A percentile compares a stretch with the other conserved stretches of the same genome.
Conservation (phyloP, 2,329 filamentous ascomycete species). For the Aspergillus texensis region DNA sequence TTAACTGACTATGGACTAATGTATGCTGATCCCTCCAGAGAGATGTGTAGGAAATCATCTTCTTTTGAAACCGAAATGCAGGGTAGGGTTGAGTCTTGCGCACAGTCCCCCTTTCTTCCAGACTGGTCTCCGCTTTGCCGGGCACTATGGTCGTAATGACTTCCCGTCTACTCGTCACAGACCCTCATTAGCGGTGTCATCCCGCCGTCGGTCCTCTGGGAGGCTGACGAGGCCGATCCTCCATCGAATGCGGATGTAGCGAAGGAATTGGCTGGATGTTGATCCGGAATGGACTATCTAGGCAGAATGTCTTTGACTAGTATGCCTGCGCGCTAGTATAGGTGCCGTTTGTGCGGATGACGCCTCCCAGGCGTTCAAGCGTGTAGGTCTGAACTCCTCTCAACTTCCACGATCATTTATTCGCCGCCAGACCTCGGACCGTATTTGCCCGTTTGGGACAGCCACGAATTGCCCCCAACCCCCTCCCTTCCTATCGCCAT, state of each 20-base stretch:
- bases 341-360: neutral
- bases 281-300: slow-evolving; percentile 3
- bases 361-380: neutral
- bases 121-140: slow-evolving; percentile 10
- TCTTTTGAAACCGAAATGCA: slow-evolving; percentile 11
- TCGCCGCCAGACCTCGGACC: slow-evolving; percentile 16
- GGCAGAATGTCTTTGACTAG: neutral
- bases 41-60: no score
- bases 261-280: neutral
- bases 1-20: neutral
- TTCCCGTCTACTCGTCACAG: slow-evolving; percentile 22
- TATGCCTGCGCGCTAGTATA: neutral
- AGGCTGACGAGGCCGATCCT: slow-evolving; percentile 19
- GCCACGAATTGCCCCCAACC: slow-evolving; percentile 3
- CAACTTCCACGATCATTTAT: neutral
- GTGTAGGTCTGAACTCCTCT: neutral
- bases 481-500: neutral
- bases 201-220: slow-evolving; percentile 14
- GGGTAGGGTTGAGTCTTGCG: slow-evolving; percentile 13
- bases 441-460: slow-evolving; percentile 17
- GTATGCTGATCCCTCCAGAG: neutral
- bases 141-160: slow-evolving; percentile 14
- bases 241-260: neutral
- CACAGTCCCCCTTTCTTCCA: slow-evolving; percentile 22
- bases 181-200: slow-evolving; percentile 20